Conservation (phyloP, 2,329 filamentous ascomycete genomes). For the Colletotrichum musicola region DNA sequence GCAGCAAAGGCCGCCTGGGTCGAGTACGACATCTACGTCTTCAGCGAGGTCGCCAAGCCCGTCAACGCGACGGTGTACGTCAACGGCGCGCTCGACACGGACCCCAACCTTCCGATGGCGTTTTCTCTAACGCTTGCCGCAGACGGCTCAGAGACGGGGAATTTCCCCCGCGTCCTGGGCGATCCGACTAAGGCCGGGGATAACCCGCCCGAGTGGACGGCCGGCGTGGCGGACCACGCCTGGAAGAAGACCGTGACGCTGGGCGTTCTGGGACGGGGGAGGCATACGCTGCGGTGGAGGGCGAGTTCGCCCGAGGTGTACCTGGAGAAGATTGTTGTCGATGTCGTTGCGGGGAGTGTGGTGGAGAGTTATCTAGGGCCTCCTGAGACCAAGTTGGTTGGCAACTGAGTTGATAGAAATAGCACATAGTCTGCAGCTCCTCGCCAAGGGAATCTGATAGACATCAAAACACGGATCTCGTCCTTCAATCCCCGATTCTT, state of each 20-base stretch:
- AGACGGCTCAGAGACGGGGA: conserved; percentile 44
- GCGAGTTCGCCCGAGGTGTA: conserved; percentile 48
- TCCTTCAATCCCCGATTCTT: no score
- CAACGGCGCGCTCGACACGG: conserved; percentile 57
- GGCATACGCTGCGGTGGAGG: conserved; percentile 45
- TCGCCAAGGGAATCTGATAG: no score
- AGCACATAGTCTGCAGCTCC: no score
- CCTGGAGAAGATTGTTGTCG: conserved; percentile 49
- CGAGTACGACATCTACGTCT: conserved; percentile 47
- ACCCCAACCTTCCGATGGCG: conserved; percentile 59
- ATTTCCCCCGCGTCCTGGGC: conserved; percentile 47
- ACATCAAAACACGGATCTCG: no score
- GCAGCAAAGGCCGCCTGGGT: conserved; percentile 36
- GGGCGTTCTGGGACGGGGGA: conserved; percentile 34
- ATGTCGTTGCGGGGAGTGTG: conserved; percentile 38
- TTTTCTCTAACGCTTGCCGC: conserved; percentile 58
- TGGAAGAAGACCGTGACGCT: conserved; percentile 55
- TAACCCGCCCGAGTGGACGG: conserved; percentile 60
- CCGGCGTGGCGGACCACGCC: conserved; percentile 58
- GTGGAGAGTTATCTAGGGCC: conserved; percentile 47
- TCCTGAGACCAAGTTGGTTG: conserved; percentile 43
- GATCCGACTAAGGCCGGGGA: conserved; percentile 56
- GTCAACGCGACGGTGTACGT: conserved; percentile 46
- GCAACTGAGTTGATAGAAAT: neutral
- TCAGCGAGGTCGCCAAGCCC: conserved; percentile 22